Base-by-base conservation (phyloP, 495 filamentous ascomycete genomes). In the Aspergillus wentii region DNA sequence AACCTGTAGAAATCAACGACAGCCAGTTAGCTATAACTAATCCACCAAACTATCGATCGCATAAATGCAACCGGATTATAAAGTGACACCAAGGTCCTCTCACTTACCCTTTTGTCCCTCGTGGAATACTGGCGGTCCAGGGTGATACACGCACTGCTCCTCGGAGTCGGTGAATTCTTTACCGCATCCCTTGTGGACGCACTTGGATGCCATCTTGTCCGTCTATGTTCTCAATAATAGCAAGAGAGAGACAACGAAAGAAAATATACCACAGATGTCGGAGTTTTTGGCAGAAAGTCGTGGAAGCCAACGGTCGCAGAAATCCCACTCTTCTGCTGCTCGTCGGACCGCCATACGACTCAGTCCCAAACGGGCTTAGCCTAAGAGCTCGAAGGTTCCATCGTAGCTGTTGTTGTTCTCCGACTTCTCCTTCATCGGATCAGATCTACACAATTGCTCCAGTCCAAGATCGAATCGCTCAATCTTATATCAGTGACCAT, bases 91-190 rank as follows among this genome's bases (percentile, higher is more conserved):
- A 64, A 61, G 61, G 65, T 64, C 49, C 30, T 41, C 44, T 18
- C 44, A 62, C 71, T 55, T 70, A 95, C 92, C 92, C 82, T 98
- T 98, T 66, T 97, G 91, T 28, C 92, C 92, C 70, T 99, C 92
- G 60, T 99, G 92, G 62, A 99, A 99, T 54, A 94, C 72, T 39
- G 90, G 89, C 30, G 88, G 90, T 27, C 90, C 90, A 33, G 91
- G 88, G 68, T 97, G 92, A 65, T 95, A 95, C 44, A 79, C 68
- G 59, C 92, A 99, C 40, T 81, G 72, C 59, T 96, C 94, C 29
- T 90, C 78, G 4, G 79, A 63, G 60, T 97, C 85, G 33, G 79
- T 79, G 65, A 88, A 98, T 18, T 68, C 57, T 72, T 95, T 99
- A 52, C 83, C 86, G 62, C 92, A 98, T 49, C 88, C 86, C 63